Base-by-base conservation (phyloP, 2,329 filamentous ascomycete genomes). In the Emmonsia crescens region DNA sequence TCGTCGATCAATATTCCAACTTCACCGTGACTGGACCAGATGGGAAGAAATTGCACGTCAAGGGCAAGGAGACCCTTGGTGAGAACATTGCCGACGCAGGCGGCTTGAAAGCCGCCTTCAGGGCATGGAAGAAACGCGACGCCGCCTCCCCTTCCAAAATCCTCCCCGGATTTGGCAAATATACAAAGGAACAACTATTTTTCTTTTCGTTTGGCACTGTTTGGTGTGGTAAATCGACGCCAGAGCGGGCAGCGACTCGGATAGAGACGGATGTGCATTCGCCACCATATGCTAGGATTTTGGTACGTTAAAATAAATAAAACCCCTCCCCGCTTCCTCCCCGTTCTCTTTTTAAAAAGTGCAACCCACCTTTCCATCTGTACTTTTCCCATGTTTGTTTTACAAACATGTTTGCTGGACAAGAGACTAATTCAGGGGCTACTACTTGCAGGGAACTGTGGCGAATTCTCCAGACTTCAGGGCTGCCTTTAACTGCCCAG, bases 61-160 rank as follows among this genome's bases (percentile, higher is more conserved):
- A 87, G 62, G 87, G 86, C 10, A 76, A 76, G 29, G 75, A 84
- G 16, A 89, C 86, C 0, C 74, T 89, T 1, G 84, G 83, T 24
- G 87, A 89, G 74, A 89, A 89, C 68, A 86, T 89, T 68, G 86
- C 86, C 1, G 87, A 89, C 70, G 84, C 86, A 0, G 86, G 86
- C 19, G 87, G 87, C 16, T 70, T 89, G 0, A 78, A 80, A 8
- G 83, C 85, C 0, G 79, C 85, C 0, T 89, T 83, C 69, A 76
- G 80, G 29, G 85, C 86, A 0, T 90, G 87, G 86, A 82, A 85
- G 70, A 82, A 80, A 64, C 79, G 80, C 12, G 80, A 83, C 38
- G 72, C 76, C 1, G 74, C 79, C 44, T 78, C 77, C n/a, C 77
- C 81, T 0, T 81, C 82, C 62, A 68, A 78, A 68, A 70, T 78